Evolutionary conservation across 768 basidiomycete species (phyloP).

Genomic region (Russula griseocarnosa): DNA sequence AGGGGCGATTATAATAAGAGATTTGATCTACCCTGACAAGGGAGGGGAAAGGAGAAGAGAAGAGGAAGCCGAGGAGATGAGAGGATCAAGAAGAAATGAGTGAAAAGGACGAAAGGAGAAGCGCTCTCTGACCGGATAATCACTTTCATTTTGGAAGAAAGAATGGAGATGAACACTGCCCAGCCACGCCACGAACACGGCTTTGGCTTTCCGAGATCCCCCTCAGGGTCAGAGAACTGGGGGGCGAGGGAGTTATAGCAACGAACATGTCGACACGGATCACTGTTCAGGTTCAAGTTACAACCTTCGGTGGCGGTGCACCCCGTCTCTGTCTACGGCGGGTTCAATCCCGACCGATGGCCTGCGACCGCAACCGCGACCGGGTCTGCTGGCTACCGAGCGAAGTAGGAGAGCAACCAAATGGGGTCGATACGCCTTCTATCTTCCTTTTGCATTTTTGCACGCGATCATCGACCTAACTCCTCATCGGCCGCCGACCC

Average conservation of each 20-base stretch:
- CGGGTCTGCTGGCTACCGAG: no score
- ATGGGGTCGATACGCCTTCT: not conserved
- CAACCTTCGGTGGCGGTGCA: slow-evolving; percentile 19
- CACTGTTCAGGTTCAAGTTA: not conserved
- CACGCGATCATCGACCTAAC: no score
- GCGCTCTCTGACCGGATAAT: slow-evolving; percentile 20
- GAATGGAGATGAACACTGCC: slow-evolving; percentile 11
- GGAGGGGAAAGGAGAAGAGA: not conserved
- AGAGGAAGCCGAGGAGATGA: not conserved
- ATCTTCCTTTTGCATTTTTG: not conserved
- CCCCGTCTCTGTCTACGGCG: not conserved
- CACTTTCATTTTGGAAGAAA: slow-evolving; percentile 16
- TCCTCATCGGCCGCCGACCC: no score
- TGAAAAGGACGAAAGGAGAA: slow-evolving; percentile 7
- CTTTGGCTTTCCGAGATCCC: slow-evolving; percentile 5
- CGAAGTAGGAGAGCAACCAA: not conserved
- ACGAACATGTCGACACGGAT: slow-evolving; percentile 17
- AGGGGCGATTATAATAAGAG: slow-evolving; percentile 19
- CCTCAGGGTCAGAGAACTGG: not conserved
- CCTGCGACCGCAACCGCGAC: no score
- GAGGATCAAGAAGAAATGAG: slow-evolving; percentile 3
- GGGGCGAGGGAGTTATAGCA: slow-evolving; percentile 22
- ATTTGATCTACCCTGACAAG: slow-evolving; percentile 11
- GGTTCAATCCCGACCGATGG: no score
- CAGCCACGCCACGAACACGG: no score